Base-by-base conservation (phyloP, 148 eudicot species). In the Vaccinium macrocarpon region DNA sequence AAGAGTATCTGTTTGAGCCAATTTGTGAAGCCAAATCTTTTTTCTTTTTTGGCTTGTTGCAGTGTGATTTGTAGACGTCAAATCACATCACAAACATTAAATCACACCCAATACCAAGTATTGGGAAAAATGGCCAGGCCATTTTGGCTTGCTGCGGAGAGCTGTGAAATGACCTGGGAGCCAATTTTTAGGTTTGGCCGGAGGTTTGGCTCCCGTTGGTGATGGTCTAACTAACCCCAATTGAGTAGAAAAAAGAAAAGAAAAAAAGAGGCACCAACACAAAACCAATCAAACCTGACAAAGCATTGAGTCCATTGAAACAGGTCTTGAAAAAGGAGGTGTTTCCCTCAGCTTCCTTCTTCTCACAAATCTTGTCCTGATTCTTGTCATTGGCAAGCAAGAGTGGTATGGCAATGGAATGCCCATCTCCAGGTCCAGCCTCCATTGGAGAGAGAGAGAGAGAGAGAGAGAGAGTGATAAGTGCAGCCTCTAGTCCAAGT, bases 301-400 rank as follows among this genome's bases (percentile, higher is more conserved):
- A 82, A 68, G 88, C 88, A 57, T 86, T 86, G 82, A 86, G 82
- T 16, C 85, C 88, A 86, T 86, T 86, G 78, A 86, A 78, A 29
- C 84, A 86, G 35, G 85, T 82, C 57, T 86, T 86, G 85, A 82
- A 86, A 52, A 78, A 86, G 51, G 88, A 86, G 62, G 85, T 82
- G 73, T 66, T 56, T 19, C 85, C 56, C 50, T 18, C 35, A 27
- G 64, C 72, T 23, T 85, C 83, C 48, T 35, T 46, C 32, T 3
- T 46, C 32, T 3, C 78, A 79, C 55, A 38, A 71, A 66, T 32
- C 56, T 53, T n/a, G 27, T 51, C 15, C 11, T 21, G 55, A 13
- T 79, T 23, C 16, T 73, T 38, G 71, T 56, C 21, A 19, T 55
- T 59, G 82, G n/a, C 72, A 59, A 50, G 7, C 80, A 85, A 57